A percentile compares a stretch with the other conserved stretches of the same genome.
Conservation (phyloP, 2,329 filamentous ascomycete species). For the Diaporthe aspalathi region DNA sequence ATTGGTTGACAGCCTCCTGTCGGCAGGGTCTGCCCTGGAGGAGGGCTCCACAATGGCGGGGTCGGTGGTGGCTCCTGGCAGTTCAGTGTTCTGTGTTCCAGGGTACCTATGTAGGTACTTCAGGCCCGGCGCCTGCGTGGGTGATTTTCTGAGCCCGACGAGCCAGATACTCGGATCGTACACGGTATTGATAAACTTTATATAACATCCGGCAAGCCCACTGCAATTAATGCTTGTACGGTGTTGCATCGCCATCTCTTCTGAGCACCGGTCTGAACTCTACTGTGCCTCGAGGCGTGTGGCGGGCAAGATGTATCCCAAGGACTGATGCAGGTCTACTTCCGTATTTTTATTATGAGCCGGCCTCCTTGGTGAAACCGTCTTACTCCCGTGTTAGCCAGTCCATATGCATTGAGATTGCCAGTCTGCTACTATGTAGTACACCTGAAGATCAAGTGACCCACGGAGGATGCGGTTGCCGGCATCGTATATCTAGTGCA, state of each 20-base stretch:
- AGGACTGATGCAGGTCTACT: neutral
- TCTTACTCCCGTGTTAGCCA: neutral
- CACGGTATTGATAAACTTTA: too few relatives aligned
- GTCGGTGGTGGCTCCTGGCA: neutral
- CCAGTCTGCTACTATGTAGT: too few relatives aligned
- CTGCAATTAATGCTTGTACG: too few relatives aligned
- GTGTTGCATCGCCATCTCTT: too few relatives aligned
- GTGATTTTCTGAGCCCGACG: neutral
- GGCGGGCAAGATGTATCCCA: neutral
- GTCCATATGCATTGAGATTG: neutral
- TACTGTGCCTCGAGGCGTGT: too few relatives aligned
- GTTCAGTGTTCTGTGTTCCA: too few relatives aligned
- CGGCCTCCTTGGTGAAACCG: neutral
- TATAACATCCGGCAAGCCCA: too few relatives aligned
- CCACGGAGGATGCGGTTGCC: constrained; percentile 11
- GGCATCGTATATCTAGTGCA: neutral
- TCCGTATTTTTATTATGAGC: neutral
- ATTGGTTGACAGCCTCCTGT: constrained; percentile 44
- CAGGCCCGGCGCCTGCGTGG: too few relatives aligned
- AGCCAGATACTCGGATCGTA: neutral
- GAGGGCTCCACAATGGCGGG: constrained; percentile 8
- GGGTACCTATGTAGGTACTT: too few relatives aligned
- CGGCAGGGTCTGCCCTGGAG: constrained; percentile 31
- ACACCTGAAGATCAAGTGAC: constrained; percentile 11
- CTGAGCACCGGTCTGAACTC: too few relatives aligned